Evolutionary conservation across 2,329 filamentous ascomycete genomes (phyloP), one percentile per base, ranked within the genome.

Genomic region (Fusarium nygamai): DNA sequence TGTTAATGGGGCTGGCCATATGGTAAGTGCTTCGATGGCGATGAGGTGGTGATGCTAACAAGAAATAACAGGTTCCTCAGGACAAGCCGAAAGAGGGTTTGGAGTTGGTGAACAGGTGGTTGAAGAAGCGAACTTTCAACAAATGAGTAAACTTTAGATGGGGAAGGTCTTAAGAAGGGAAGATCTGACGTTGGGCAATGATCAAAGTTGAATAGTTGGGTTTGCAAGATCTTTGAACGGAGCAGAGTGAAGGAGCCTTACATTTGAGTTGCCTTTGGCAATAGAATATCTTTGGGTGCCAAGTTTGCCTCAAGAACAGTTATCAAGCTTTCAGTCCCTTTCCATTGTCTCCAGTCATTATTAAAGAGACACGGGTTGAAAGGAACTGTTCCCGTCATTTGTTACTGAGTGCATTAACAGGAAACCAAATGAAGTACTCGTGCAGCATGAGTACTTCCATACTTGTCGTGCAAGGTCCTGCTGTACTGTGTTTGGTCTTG

Each of bases 1-100:
- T 0, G 72, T 76, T 3, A 69, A 76, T 22, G 50, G 53, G 2
- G 72, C 74, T 13, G 74, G 74, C 0, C 74, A 76, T 6, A 77
- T 76, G 74, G 69, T 73, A 22, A 70, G 66, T 31, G 5, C 4
- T 6, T 3, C 17, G 3, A 20, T 13, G 8, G 2, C 0, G 0
- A 6, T 3, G 22, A 1, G 8, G 4, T 6, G 6, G 3, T 6
- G 2, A 11, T 27, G 22, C 20, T 70, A 22, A 70, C 2, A 12
- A 6, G 3, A 3, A 0, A 4, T 27, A 1, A 6, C 1, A 70
- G 67, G 66, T 70, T 20, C 67, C 67, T 1, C 67, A 70, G 24
- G 46, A 29, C 10, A 71, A 70, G 36, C 67, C 67, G 1, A 70
- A 66, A 8, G 39, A 54, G 27, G 66, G 16, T 12, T 17, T 70